These are phyloP conservation scores for Carpinus fangiana DNA, from an alignment of 306 rosid genomes.

Conservation along the genomic window DNA sequence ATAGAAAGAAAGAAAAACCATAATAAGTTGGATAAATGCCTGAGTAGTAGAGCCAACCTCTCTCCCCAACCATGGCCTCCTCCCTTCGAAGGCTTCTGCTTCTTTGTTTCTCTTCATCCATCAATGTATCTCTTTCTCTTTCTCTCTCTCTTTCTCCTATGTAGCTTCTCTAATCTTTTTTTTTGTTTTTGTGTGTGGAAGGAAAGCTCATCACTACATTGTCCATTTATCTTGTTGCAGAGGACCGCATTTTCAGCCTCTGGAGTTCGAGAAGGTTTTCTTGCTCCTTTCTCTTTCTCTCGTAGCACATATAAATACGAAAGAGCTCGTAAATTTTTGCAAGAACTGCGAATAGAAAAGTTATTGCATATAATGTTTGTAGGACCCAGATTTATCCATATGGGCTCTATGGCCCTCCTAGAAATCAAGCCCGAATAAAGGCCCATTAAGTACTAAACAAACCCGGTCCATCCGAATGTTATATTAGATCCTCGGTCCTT, in stretches of 20 bases:
- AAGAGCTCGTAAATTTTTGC: not conserved
- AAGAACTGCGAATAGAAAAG: no score
- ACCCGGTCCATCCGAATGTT: no score
- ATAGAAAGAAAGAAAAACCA: not conserved
- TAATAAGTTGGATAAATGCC: not conserved
- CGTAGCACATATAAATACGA: not conserved
- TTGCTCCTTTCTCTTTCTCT: not conserved
- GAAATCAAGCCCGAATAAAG: no score
- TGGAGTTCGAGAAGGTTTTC: slow-evolving; percentile 46
- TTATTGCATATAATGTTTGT: not conserved
- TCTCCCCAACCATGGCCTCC: slow-evolving; percentile 56
- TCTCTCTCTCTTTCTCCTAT: not conserved
- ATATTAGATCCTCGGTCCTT: no score
- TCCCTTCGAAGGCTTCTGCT: slow-evolving; percentile 47
- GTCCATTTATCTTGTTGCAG: slow-evolving; percentile 33
- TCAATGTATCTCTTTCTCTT: slow-evolving; percentile 31
- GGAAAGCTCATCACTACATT: slow-evolving; percentile 18
- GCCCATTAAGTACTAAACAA: no score
- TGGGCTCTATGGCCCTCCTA: no score
- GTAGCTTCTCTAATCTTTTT: not conserved
- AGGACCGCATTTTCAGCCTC: slow-evolving; percentile 32
- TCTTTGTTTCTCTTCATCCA: slow-evolving; percentile 33
- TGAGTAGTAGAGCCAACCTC: not conserved
- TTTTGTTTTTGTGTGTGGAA: not conserved
- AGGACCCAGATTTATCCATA: no score